Evolutionary conservation across 768 basidiomycete genomes (phyloP).

Genomic region (Pisolithus marmoratus): DNA sequence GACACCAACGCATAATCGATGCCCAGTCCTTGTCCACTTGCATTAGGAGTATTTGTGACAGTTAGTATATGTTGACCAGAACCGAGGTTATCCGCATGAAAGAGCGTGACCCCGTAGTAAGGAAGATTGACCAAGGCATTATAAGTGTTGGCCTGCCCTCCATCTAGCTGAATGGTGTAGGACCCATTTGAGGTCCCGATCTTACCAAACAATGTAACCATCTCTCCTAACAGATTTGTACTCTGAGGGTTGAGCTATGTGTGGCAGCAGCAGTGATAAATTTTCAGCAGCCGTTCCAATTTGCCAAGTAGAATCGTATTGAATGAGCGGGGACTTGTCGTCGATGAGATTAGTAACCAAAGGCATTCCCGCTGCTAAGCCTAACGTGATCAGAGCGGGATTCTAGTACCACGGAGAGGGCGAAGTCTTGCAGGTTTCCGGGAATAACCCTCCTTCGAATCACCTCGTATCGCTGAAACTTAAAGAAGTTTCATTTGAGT

Average conservation of each 20-base stretch:
- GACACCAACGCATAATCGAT: slow-evolving; percentile 31
- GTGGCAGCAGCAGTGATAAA: not conserved
- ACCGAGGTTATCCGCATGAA: slow-evolving; percentile 33
- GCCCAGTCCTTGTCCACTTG: slow-evolving; percentile 16
- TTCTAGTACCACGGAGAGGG: no score
- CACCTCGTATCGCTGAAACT: no score
- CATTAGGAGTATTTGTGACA: slow-evolving; percentile 26
- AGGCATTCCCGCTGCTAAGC: slow-evolving; percentile 13
- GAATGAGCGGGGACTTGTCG: slow-evolving; percentile 28
- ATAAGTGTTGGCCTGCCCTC: slow-evolving; percentile 14
- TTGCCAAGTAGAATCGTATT: slow-evolving; percentile 21
- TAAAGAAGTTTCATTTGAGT: no score
- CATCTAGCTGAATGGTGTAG: slow-evolving; percentile 33
- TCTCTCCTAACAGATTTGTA: slow-evolving; percentile 29
- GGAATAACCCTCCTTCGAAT: no score
- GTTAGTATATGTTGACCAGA: slow-evolving; percentile 30
- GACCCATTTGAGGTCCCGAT: slow-evolving; percentile 30
- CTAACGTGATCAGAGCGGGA: no score
- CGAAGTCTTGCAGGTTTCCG: no score
- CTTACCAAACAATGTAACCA: slow-evolving; percentile 40
- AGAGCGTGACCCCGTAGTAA: slow-evolving; percentile 28
- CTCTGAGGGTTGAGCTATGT: not conserved
- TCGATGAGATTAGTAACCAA: slow-evolving; percentile 20
- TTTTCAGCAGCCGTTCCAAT: slow-evolving; percentile 12
- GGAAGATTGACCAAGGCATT: slow-evolving; percentile 3